Base-by-base conservation (phyloP, 176 grass and related monocot genomes). In the Avena atlantica region DNA sequence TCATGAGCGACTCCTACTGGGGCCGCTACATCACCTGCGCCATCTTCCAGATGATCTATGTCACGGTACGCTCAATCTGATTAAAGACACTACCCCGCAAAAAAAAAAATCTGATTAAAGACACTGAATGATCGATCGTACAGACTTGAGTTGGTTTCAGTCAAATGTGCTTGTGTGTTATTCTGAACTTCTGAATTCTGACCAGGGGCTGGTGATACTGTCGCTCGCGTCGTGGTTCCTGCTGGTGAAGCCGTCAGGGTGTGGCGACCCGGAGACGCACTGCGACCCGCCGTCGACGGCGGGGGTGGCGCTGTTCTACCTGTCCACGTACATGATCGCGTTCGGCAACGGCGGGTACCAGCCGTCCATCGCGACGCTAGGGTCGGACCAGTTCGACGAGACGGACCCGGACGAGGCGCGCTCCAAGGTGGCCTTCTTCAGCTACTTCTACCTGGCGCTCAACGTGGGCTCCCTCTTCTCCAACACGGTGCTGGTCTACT, bases 291-390 rank as follows among this genome's bases (percentile, higher is more conserved):
- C 91, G 10, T 93, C 95, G 48, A 71, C 58, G 11, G n/a, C 84
- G 12, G 92, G 86, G 68, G 53, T 90, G 25, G 60, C 86, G 50
- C 58, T 97, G 0, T 97, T 97, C 87, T 94, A 97, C 81, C 73
- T 97, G 24, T 94, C 95, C 0, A 97, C 93, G 14, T 97, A 97
- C 88, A 81, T 97, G 84, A 89, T 94, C 61, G 95, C 92, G 40
- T 97, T 97, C 78, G 95, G 95, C 42, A 92, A 97, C 64, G 95
- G 95, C 13, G 95, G 95, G 12, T 97, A 94, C 84, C 95, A 97
- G 65, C 95, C 95, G 5, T 94, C 88, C 17, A 92, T 97, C 25
- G 95, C 95, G 1, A 97, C 95, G 45, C 91, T 97, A 44, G 92
- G 95, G 0, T 91, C 91, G 8, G 95, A 97, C 88, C 95, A 97